Base-by-base conservation (phyloP, 768 basidiomycete genomes). In the Suillus paluster region DNA sequence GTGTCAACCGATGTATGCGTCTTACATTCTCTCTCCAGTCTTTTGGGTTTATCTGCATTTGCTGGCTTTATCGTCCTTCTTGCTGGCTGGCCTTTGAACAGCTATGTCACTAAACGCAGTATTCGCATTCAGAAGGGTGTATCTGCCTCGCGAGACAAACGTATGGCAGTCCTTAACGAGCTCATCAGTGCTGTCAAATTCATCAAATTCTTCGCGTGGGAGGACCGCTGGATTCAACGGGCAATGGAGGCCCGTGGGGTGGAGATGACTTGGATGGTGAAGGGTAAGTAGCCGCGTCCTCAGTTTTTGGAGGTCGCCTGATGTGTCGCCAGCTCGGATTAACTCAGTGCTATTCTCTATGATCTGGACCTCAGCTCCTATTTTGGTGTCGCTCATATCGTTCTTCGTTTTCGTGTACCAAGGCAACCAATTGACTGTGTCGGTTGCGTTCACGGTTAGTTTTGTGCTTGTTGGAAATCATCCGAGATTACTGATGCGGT, bases 401-500 rank as follows among this genome's bases (percentile, higher is more conserved):
- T 97, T 97, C 82, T 81, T 86, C 68, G 81, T 80, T 21, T 94
- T 86, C 63, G 86, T 95, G 30, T 76, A 86, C 64, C 85, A 83
- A 65, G 90, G 91, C 1, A 84, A 93, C 50, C 78, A 91, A 70
- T 73, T 99, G 52, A 90, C 92, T 0, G 81, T 95, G 54, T 81
- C 89, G 10, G 82, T 86, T 19, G 95, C 96, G 0, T 97, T 97
- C 71, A 97, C 95, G 48, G 89, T 89, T 46, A 39, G 85, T 78
- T 30, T 30, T 23, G 27, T 8, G 9, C 33, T 48, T 23, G 15
- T 21, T n/a, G 10, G 34, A 8, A 14, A 19, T 15, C 60, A 19
- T 39, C 38, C 39, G 52, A 12, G 42, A n/a, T 56, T 30, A 21
- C 34, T 39, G 36, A 63, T 42, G 30, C 55, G 23, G 4, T 41